Percentiles rank a stretch among this genome's conserved stretches.
phyloP scores from a whole-genome alignment of 768 basidiomycete species.

The Podaxis sp. region DNA sequence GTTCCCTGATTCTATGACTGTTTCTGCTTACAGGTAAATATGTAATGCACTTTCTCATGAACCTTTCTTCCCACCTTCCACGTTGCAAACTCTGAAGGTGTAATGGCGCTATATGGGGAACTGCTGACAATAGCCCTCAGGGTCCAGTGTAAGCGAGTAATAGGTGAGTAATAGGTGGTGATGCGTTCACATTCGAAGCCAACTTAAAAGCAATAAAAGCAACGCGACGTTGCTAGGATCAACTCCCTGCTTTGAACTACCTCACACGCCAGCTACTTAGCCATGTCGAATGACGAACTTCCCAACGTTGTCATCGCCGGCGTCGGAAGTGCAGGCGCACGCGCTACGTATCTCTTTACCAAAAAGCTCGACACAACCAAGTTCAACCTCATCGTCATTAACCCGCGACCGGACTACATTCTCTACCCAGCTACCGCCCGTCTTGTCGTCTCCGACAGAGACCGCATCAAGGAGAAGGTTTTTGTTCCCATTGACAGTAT shows the following conservation, averaged over 20 bases:
- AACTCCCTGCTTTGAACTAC: neutral
- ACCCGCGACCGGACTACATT: conserved; percentile 41
- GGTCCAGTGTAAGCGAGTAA: too few relatives aligned
- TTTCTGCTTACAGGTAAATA: too few relatives aligned
- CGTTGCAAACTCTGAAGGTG: too few relatives aligned
- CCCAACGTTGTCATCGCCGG: conserved; percentile 48
- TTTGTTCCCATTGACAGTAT: conserved; percentile 48
- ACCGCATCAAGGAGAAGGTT: conserved; percentile 26
- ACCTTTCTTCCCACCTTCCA: too few relatives aligned
- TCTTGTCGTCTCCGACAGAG: conserved; percentile 39
- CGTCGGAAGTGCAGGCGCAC: conserved; percentile 47
- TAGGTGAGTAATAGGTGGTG: neutral
- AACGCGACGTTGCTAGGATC: neutral
- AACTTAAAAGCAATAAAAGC: neutral
- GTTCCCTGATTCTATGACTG: too few relatives aligned
- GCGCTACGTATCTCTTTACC: conserved; percentile 41
- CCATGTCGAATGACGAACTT: conserved; percentile 15
- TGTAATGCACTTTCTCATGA: too few relatives aligned
- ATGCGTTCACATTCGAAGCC: neutral
- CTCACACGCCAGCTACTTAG: neutral
- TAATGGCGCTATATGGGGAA: too few relatives aligned
- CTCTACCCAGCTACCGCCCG: conserved; percentile 46
- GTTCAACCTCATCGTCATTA: conserved; percentile 49
- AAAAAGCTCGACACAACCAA: conserved; percentile 41
- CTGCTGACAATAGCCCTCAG: too few relatives aligned